Base-by-base conservation (phyloP, 345 rosid genomes). In the Populus davidiana region DNA sequence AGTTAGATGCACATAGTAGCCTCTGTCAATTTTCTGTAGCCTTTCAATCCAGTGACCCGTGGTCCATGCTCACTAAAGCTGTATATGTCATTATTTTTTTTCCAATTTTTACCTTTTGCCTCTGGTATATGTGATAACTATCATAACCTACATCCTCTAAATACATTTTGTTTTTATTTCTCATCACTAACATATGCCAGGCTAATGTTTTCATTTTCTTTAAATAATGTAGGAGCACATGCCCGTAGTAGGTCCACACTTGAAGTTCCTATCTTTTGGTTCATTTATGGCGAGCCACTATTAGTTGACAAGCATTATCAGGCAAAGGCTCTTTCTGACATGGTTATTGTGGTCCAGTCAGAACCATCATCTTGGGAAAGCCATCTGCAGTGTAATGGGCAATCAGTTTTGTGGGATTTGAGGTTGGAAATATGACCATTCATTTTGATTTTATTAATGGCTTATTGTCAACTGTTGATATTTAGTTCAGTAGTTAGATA, bases 181-280 rank as follows among this genome's bases (percentile, higher is more conserved):
- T 70, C 76, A 52, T 71, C 75, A 61, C 70, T 59, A 6, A 52
- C n/a, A 20, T 12, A 20, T 29, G 2, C 20, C 67, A 43, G 69
- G 33, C 52, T 64, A 39, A 49, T 66, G 21, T 12, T 25, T 47
- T 39, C 71, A 44, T 27, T 41, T 52, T 9, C 39, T 56, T 44
- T 72, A 41, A 71, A 78, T 76, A 71, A 80, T 87, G 67, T 91
- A 96, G 99, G 99, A 81, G 89, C 86, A 75, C 98, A 93, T 83
- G 97, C 99, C 78, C 90, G 90, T 76, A 85, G 94, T 85, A 91
- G 94, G 84, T 91, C 98, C 41, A 93, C 89, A n/a, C 90, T 96
- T 82, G 99, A 96, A 88, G 89, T 96, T 85, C 99, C 99, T 41
- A 88, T 93, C 77, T 93, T 96, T 82, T 96, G 99, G 99, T 93